phyloP scores from a whole-genome alignment of 805 yeast species.

The Yarrowia sp. region DNA sequence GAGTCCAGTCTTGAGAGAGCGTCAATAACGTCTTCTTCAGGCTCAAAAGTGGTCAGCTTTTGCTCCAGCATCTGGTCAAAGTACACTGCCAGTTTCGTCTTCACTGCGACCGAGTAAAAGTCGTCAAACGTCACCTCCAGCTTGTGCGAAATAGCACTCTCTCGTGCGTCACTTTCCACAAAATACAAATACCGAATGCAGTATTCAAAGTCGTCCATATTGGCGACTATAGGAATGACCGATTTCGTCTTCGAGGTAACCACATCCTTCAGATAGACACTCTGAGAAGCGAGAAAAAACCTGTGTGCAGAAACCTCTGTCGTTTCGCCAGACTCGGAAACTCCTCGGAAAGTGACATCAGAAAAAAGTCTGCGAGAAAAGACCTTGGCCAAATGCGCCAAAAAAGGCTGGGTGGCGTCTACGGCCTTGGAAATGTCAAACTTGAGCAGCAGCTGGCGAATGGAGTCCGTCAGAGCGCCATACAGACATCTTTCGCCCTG shows the following conservation, averaged over 20 bases:
- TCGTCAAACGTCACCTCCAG: background rate
- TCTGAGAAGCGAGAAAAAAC: slow-evolving; percentile 34
- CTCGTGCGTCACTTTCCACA: background rate
- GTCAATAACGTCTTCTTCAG: background rate
- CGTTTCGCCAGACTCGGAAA: background rate
- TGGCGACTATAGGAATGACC: background rate
- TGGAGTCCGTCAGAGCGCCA: slow-evolving; percentile 69
- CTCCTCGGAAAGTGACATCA: background rate
- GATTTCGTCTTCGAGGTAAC: background rate
- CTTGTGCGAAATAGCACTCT: background rate
- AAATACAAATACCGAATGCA: slow-evolving; percentile 7
- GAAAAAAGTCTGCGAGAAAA: background rate
- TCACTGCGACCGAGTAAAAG: background rate
- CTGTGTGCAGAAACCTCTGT: slow-evolving; percentile 30
- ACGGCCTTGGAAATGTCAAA: slow-evolving; percentile 66
- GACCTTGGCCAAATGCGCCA: slow-evolving; percentile 59
- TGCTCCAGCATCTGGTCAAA: background rate
- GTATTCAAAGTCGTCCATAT: slow-evolving; percentile 1
- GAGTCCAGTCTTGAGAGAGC: background rate
- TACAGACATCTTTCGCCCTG: slow-evolving; percentile 76
- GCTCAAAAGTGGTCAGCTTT: background rate
- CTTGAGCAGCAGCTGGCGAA: slow-evolving; percentile 54
- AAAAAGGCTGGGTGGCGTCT: slow-evolving; percentile 68
- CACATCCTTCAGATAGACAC: slow-evolving; percentile 30
- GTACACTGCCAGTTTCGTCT: slow-evolving; percentile 2